Base-by-base conservation (phyloP, 2,329 filamentous ascomycete genomes). In the Monilinia fructigena region DNA sequence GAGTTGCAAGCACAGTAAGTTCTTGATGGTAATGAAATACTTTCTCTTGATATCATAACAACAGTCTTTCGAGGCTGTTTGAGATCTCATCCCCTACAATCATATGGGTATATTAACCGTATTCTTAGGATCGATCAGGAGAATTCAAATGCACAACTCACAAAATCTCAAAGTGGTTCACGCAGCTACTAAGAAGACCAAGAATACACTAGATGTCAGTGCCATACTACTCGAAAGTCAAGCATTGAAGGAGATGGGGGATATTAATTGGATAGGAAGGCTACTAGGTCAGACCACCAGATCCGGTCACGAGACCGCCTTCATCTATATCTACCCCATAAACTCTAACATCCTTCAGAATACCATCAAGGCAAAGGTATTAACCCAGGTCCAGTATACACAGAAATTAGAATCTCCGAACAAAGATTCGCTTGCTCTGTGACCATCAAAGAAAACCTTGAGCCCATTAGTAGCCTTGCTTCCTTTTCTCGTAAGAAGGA, bases 201-300 rank as follows among this genome's bases (percentile, higher is more conserved):
- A 68, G 16, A 68, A 38, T 18, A 26, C 26, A 5, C 38, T 70
- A 11, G 69, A 72, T 59, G 5, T 61, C 4, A 55, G 67, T 28
- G 55, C 47, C 12, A 40, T 70, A 5, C 52, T 50, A 3, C 67
- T 65, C 20, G 73, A 73, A 47, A 42, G 64, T 11, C 38, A 55
- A 26, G 72, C 70, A 18, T 26, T 72, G 6, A 40, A 68, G 12
- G 70, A 72, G 20, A 67, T 75, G 20, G 73, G 74, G 14, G 60
- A 62, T n/a, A 70, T 38, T 7, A 75, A 76, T 56, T 76, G 75
- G 75, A 68, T 75, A 53, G 73, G 73, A 45, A 72, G 55, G 63
- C 66, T 76, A 11, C 60, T 68, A 6, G 73, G 75, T 75, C 61
- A 61, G 62, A 31, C 23, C 31, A 35, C 31, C 31, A 35, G 31